A percentile compares a stretch with the other conserved stretches of the same genome.
These are phyloP conservation scores for Phaeosphaeriaceae sp. DNA, from an alignment of 2,329 filamentous ascomycete genomes.

Conservation along the genomic window DNA sequence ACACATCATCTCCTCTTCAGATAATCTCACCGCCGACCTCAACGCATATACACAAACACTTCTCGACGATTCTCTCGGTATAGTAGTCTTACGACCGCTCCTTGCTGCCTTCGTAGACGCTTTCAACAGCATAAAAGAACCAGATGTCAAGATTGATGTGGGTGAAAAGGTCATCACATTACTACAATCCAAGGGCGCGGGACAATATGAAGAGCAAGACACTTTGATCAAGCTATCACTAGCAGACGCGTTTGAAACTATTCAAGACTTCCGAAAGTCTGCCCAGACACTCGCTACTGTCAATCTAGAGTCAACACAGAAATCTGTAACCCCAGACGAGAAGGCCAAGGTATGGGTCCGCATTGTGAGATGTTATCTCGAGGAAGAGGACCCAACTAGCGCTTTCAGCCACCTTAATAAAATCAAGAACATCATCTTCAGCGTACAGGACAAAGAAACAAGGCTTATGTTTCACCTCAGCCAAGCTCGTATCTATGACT, in stretches of 20 bases:
- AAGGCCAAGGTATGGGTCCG: slow-evolving; percentile 89
- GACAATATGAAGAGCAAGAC: slow-evolving; percentile 81
- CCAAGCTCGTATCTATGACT: slow-evolving; percentile 91
- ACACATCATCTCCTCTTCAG: slow-evolving; percentile 58
- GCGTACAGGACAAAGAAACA: slow-evolving; percentile 74
- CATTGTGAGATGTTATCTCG: slow-evolving; percentile 91
- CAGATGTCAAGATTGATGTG: slow-evolving; percentile 75
- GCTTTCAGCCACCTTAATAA: slow-evolving; percentile 92
- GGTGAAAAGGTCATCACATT: slow-evolving; percentile 74
- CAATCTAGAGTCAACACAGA: slow-evolving; percentile 86
- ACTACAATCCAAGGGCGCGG: slow-evolving; percentile 70
- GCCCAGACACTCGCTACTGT: slow-evolving; percentile 82
- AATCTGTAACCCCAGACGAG: slow-evolving; percentile 79
- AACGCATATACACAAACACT: slow-evolving; percentile 71
- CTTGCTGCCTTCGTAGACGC: slow-evolving; percentile 69
- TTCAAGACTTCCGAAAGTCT: slow-evolving; percentile 80
- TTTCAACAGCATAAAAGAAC: slow-evolving; percentile 66
- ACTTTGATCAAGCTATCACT: slow-evolving; percentile 79
- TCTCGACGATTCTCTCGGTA: slow-evolving; percentile 72
- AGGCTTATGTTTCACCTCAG: slow-evolving; percentile 87
- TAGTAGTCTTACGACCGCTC: slow-evolving; percentile 76
- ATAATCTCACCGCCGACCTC: slow-evolving; percentile 65
- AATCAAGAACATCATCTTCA: slow-evolving; percentile 89
- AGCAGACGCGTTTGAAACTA: slow-evolving; percentile 80
- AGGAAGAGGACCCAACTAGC: slow-evolving; percentile 86